Percentiles rank a stretch among this genome's conserved stretches.
phyloP scores from a whole-genome alignment of 108 stramenopile species.

The Skeletonema potamos region DNA sequence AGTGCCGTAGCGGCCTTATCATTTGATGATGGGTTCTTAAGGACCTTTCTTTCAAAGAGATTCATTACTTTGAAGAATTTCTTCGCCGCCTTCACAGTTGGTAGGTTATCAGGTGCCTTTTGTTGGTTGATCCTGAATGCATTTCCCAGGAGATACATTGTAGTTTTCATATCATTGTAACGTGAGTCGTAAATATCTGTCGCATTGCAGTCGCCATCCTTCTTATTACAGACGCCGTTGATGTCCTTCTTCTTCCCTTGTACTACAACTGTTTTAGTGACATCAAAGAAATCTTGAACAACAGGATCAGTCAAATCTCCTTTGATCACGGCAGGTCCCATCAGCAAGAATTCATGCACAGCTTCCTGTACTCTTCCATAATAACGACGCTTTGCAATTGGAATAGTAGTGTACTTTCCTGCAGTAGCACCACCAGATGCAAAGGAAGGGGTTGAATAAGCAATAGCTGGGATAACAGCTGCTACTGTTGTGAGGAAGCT shows the following conservation, averaged over 20 bases:
- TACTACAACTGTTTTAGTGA: slow-evolving; percentile 64
- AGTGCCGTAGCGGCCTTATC: slow-evolving; percentile 39
- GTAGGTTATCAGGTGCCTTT: slow-evolving; percentile 86
- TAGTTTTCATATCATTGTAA: slow-evolving; percentile 85
- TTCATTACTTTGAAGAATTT: slow-evolving; percentile 86
- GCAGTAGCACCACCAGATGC: slow-evolving; percentile 67
- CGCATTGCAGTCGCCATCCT: slow-evolving; percentile 78
- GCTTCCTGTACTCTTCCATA: slow-evolving; percentile 83
- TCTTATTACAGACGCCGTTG: slow-evolving; percentile 85
- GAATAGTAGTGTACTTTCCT: slow-evolving; percentile 87
- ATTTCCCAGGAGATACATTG: slow-evolving; percentile 87
- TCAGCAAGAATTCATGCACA: slow-evolving; percentile 75
- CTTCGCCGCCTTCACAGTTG: slow-evolving; percentile 85
- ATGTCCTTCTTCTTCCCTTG: slow-evolving; percentile 70
- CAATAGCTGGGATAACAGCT: slow-evolving; percentile 9
- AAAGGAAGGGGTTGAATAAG: not conserved
- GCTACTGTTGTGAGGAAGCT: slow-evolving; percentile 11
- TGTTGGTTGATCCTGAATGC: slow-evolving; percentile 88
- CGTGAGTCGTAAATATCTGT: slow-evolving; percentile 75
- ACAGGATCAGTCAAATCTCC: slow-evolving; percentile 59
- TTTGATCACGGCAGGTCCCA: slow-evolving; percentile 82
- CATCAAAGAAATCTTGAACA: slow-evolving; percentile 59
- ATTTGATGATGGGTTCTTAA: slow-evolving; percentile 50
- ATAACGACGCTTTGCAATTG: slow-evolving; percentile 83
- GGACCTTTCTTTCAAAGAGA: slow-evolving; percentile 60